Evolutionary conservation across 2,329 filamentous ascomycete species (phyloP), one percentile per base, ranked within the genome.

Genomic region (Pseudogymnoascus sp.): DNA sequence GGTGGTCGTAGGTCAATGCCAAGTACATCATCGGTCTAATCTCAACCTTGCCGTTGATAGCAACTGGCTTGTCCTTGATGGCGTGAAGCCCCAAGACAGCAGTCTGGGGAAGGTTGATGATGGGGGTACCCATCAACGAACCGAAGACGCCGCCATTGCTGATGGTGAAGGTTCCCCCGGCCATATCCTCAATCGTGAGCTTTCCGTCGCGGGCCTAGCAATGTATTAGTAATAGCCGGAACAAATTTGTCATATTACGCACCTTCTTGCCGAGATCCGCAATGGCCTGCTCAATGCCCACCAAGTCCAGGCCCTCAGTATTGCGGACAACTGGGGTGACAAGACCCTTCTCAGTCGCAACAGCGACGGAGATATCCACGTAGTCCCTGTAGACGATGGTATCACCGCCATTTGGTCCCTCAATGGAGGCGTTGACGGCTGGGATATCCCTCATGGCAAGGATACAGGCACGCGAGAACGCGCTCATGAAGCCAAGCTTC

Each of bases 1-100:
- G 90, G 79, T 99, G 95, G 76, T 99, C 95, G 74, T 99, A 99
- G 13, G 95, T 99, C 65, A 99, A 83, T 44, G 95, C 95, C 68
- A 99, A 85, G 77, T 96, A 97, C 95, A 99, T 99, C 92, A 99
- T 97, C n/a, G 95, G 95, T 69, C 95, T 86, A 70, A 96, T 90
- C 76, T 97, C 93, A 64, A 97, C 82, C 81, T 97, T 96, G 73
- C 95, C 95, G 72, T 97, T 92, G 66, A 97, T 82, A 26, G 84
- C 93, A 61, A 97, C 86, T 2, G 93, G 87, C 72, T 89, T 90
- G 63, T 99, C 92, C 81, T 99, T 99, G 78, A 97, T 97, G 56
- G 93, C 92, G 76, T 99, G 93, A 21, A 97, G 86, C 68, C 93
- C 93, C 64, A 97, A 84, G 8, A 97, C 93, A 64, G 91, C 90